Conservation (phyloP, 176 grass and related monocot genomes). For the Hyparrhenia diplandra region DNA sequence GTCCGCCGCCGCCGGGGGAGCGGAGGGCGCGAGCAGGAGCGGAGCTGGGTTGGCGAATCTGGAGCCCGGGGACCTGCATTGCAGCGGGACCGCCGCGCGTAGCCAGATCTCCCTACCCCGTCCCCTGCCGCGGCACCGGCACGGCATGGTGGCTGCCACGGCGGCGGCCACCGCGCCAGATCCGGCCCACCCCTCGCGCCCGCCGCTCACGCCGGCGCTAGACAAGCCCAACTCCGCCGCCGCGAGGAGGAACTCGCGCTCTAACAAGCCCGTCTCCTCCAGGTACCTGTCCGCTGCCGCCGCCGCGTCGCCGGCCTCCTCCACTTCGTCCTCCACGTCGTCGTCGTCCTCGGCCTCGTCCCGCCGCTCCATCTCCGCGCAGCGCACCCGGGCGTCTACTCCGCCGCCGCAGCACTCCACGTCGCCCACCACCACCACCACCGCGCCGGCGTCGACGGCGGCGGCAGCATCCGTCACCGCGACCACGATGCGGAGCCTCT, state of each 20-base stretch:
- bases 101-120: conserved; percentile 57
- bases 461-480: conserved; percentile 30
- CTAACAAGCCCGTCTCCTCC: conserved; percentile 51
- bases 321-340: too few species aligned
- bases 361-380: conserved; percentile 64
- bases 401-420: conserved; percentile 52
- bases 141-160: conserved; percentile 62
- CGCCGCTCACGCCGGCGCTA: conserved; percentile 52
- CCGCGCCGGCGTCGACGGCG: not conserved
- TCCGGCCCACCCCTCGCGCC: conserved; percentile 36
- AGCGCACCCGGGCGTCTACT: conserved; percentile 45
- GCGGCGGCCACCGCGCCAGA: conserved; percentile 54
- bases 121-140: conserved; percentile 27
- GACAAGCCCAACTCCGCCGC: conserved; percentile 58
- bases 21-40: not conserved
- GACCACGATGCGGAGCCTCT: conserved; percentile 85
- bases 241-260: conserved; percentile 16
- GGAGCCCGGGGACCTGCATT: conserved; percentile 42
- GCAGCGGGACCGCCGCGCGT: conserved; percentile 25
- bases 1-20: not conserved
- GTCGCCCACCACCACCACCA: conserved; percentile 33
- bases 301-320: conserved; percentile 37
- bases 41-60: conserved; percentile 20
- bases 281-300: conserved; percentile 43
- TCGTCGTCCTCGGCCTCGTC: conserved; percentile 47